Evolutionary conservation across 352 stramenopile species (phyloP), one percentile per base, ranked within the genome.

Genomic region (Phytophthora hybrid): DNA sequence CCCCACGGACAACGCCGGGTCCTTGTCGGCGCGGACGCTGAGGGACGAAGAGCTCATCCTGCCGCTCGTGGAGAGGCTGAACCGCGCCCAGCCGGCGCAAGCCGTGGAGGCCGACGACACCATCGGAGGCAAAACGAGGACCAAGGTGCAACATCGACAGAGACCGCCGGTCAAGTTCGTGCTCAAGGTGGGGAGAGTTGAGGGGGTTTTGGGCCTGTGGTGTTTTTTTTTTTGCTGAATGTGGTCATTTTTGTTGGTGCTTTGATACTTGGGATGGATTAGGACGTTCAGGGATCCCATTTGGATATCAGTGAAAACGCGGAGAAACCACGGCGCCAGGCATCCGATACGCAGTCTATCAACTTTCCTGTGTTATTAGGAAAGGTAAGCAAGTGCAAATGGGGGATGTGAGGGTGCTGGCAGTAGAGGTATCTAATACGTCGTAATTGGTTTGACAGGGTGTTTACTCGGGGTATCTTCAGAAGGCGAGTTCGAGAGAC

Each of bases 401-500:
- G 44, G 14, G 4, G 14, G 23, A 13, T 31, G 21, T 3, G 1
- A 11, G 19, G 21, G 23, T 51, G 18, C 18, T 63, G 18, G 41
- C 59, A 39, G 16, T 44, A n/a, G 21, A 5, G 19, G 18, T 3
- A 44, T 6, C 31, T 71, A 29, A 77, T 16, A 3, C n/a, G 14
- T 13, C 14, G 4, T 46, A 34, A 61, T 39, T 59, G 46, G 13
- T 10, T 19, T 0, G 41, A 1, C 34, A 94, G 86, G 89, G 89
- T 34, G 79, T 93, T 16, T 88, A 90, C 44, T 93, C 82, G 11
- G 89, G 89, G 0, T 93, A 93, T 49, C 73, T 96, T 54, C 88
- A 96, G 63, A 96, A 96, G 63, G 87, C 84, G 16, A 96, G 89
- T 55, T 78, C 92, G 31, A 93, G 90, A 39, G 82, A 95, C 53